Conservation (phyloP, 2,329 filamentous ascomycete genomes). For the Exophiala mesophila region DNA sequence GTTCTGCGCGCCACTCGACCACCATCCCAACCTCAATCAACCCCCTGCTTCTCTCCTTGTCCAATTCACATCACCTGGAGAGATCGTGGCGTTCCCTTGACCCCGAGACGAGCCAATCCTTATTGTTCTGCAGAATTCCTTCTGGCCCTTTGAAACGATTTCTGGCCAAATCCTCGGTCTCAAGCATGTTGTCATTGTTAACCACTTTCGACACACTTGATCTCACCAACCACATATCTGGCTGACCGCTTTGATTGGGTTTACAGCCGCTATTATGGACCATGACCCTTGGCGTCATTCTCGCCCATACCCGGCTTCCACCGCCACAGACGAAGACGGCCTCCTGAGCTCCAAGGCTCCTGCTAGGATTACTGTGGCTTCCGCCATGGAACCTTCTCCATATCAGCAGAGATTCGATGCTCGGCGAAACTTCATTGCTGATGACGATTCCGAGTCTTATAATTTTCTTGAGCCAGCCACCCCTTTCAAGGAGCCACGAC, state of each 20-base stretch:
- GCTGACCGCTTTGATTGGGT: neutral
- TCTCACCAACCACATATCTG: neutral
- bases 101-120: no score
- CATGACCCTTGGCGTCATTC: conserved; percentile 1
- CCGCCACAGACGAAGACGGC: conserved; percentile 12
- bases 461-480: conserved; percentile 14
- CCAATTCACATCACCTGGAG: no score
- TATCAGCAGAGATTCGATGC: conserved; percentile 16
- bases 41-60: no score
- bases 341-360: conserved; percentile 8
- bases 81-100: no score
- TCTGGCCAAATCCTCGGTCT: no score
- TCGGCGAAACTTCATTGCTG: conserved; percentile 15
- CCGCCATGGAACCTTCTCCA: conserved; percentile 11
- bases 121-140: no score
- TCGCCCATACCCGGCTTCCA: neutral
- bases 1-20: no score
- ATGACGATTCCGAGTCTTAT: conserved; percentile 8
- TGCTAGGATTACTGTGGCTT: conserved; percentile 3
- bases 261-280: conserved; percentile 3
- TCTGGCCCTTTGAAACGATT: no score
- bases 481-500: conserved; percentile 10
- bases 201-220: neutral
- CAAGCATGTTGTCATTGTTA: neutral
- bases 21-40: no score